Percentiles rank a stretch among this genome's conserved stretches.
phyloP scores from a whole-genome alignment of 495 filamentous ascomycete genomes.

The Penicillium verhagenii region DNA sequence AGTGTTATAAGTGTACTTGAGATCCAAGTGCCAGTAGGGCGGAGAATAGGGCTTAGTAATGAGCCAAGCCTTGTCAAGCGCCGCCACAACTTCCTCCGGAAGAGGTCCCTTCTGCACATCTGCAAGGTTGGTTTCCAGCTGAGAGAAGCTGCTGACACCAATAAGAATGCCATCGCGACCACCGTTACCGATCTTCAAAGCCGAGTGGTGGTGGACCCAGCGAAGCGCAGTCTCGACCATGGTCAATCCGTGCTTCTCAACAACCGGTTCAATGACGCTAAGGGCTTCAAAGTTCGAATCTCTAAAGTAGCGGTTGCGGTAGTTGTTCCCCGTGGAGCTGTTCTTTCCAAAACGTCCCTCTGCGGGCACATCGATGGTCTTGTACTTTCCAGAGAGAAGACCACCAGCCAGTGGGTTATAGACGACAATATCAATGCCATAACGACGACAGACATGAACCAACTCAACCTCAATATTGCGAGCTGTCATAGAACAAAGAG shows the following conservation, averaged over 20 bases:
- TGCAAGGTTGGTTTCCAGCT: slow-evolving; percentile 72
- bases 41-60: slow-evolving; percentile 64
- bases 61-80: slow-evolving; percentile 71
- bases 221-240: slow-evolving; percentile 81
- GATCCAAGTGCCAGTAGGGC: slow-evolving; percentile 74
- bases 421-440: slow-evolving; percentile 83
- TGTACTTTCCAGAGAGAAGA: slow-evolving; percentile 83
- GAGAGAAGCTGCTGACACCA: slow-evolving; percentile 70
- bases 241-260: slow-evolving; percentile 71
- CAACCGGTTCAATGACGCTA: slow-evolving; percentile 67
- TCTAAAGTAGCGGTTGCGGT: slow-evolving; percentile 79
- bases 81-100: slow-evolving; percentile 78
- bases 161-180: slow-evolving; percentile 77
- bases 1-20: slow-evolving; percentile 76
- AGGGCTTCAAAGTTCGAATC: slow-evolving; percentile 77
- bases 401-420: slow-evolving; percentile 90
- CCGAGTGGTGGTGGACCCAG: slow-evolving; percentile 79
- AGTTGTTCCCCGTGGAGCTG: slow-evolving; percentile 55
- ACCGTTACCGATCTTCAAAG: slow-evolving; percentile 70
- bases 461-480: slow-evolving; percentile 80
- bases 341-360: slow-evolving; percentile 69
- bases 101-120: slow-evolving; percentile 84
- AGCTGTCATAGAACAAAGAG: slow-evolving; percentile 36
- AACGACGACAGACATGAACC: slow-evolving; percentile 75
- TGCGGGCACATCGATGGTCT: slow-evolving; percentile 61